Conservation (phyloP, 257 asterid genomes). For the Nicotiana noctiflora region DNA sequence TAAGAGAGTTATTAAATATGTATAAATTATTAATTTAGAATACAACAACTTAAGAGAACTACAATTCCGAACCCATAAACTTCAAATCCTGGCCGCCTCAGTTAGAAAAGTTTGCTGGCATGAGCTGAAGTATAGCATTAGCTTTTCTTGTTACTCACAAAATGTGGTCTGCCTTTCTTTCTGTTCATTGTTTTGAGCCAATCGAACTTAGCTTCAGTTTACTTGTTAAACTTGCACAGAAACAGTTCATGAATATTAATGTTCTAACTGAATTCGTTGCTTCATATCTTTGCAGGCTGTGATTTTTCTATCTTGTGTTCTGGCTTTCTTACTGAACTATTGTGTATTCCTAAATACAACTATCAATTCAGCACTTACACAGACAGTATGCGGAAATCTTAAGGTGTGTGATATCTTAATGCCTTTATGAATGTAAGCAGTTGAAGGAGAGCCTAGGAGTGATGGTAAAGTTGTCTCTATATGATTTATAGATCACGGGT, state of each 20-base stretch:
- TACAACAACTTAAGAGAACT: no score
- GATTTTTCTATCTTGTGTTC: slow-evolving; percentile 17
- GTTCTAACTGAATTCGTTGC: background rate
- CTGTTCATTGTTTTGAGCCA: background rate
- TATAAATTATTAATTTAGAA: no score
- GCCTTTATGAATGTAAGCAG: no score
- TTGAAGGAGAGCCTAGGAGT: no score
- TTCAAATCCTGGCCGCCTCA: no score
- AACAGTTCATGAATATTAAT: background rate
- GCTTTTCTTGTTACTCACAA: background rate
- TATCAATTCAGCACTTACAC: slow-evolving; percentile 23
- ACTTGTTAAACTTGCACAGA: background rate
- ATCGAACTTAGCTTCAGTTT: background rate
- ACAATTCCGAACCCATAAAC: no score
- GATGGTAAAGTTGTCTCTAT: no score
- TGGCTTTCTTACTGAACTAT: slow-evolving; percentile 25
- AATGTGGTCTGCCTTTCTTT: background rate
- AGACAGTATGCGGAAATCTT: slow-evolving; percentile 18
- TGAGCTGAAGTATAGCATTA: background rate
- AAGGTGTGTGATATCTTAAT: slow-evolving; percentile 8
- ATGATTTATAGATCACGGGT: no score
- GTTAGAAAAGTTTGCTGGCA: background rate
- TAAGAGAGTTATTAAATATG: no score
- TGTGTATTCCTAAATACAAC: slow-evolving; percentile 19
- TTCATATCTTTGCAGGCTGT: slow-evolving; percentile 12